Base-by-base conservation (phyloP, 2,329 filamentous ascomycete genomes). In the Emmonsia crescens region DNA sequence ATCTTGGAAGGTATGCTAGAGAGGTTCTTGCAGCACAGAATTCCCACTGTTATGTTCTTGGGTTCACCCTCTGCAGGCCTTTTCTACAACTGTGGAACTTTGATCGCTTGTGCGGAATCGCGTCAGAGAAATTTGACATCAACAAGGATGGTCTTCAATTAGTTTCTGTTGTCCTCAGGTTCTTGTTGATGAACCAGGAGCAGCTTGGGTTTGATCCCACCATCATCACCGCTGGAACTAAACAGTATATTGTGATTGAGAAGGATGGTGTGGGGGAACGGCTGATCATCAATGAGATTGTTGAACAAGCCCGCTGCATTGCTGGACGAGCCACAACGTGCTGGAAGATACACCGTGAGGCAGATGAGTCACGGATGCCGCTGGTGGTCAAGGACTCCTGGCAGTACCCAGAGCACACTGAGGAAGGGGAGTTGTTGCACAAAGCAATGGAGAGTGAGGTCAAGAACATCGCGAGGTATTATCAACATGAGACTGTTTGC, bases 301-400 rank as follows among this genome's bases (percentile, higher is more conserved):
- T 78, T 55, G 67, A 64, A 59, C 68, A 69, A 33, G 64, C 68
- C 62, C 65, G 57, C 62, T 75, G 68, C 59, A 70, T 78, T 62
- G 69, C 69, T 60, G 71, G 75, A 64, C 70, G 74, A 61, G 76
- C 73, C 48, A 79, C 76, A 24, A 79, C 72, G 31, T 80, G 72
- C 58, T 80, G 71, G 76, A 76, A 75, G 70, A 77, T 74, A 9
- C 66, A 79, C 71, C 69, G 60, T 46, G 67, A 79, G 60, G 46
- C 19, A 3, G 46, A 49, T 27, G 36, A 38, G 36, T 29, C 61
- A 49, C 61, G 67, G 36, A 68, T 57, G 27, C 69, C 66, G 3
- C 69, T 80, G 64, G 72, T 80, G 19, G 71, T 80, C 60, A 82
- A 81, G 64, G 75, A 79, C 63, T 78, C 73, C 3, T 80, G 73